Base-by-base conservation (phyloP, 2,329 filamentous ascomycete species). In the Ceratocystis albifundus region DNA sequence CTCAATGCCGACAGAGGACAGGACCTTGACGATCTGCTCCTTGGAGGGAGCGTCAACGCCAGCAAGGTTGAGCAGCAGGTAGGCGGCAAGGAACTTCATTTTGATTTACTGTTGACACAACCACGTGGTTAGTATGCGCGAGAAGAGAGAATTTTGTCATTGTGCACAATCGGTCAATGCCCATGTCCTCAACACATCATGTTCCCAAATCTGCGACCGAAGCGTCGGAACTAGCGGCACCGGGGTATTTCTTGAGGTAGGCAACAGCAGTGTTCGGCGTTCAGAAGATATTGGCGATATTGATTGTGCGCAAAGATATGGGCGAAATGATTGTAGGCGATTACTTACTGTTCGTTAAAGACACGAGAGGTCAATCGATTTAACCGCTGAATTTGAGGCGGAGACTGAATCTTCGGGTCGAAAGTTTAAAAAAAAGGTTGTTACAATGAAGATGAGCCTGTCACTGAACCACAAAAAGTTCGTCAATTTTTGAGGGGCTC, bases 31-130 rank as follows among this genome's bases (percentile, higher is more conserved):
- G 85, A 99, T 81, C 77, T 97, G 92, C 72, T 79, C 79, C 74
- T 89, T 90, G 71, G 89, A 91, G 74, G 94, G 94, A 71, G 86
- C 86, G 82, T 84, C 79, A 86, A 96, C 97, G 82, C 94, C 94
- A 78, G 85, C 93, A 74, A 97, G 88, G 82, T 82, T 81, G 80
- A 97, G 90, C 77, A 99, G 93, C 77, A 99, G 91, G 87, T 96
- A 97, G 78, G 94, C 93, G 78, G 94, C 94, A 83, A 99, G 88
- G 83, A 97, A 88, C 92, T 99, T 97, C 94, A 99, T 97, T 90
- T 87, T 96, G 79, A 61, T 45, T 46, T 57, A 62, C 44, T 67
- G 28, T 41, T 55, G 41, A 45, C 22, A 10, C 20, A 7, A 25
- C 8, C 7, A 12, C 5, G 7, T 28, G 28, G 53, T 66, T 66